These are phyloP conservation scores for Phialocephala subalpina DNA, from an alignment of 2,329 filamentous ascomycete genomes.

Conservation along the genomic window DNA sequence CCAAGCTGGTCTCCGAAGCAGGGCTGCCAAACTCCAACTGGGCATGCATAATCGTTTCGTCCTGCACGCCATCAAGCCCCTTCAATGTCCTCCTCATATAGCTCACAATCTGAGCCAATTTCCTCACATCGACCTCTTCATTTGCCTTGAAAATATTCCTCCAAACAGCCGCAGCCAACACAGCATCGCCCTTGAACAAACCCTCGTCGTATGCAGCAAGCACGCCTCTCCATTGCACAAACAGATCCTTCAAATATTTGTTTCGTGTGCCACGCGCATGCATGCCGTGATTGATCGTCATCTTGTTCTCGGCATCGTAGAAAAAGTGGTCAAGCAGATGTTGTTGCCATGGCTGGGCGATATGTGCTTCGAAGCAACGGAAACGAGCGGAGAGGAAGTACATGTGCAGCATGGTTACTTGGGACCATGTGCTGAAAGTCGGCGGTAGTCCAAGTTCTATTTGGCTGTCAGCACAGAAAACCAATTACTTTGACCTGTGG, in stretches of 20 bases:
- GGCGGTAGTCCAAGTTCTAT: slow-evolving; percentile 80
- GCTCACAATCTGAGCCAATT: slow-evolving; percentile 67
- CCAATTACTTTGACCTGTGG: background rate
- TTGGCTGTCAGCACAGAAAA: slow-evolving; percentile 14
- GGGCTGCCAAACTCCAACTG: slow-evolving; percentile 59
- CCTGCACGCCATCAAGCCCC: slow-evolving; percentile 59
- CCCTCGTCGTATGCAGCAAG: slow-evolving; percentile 88
- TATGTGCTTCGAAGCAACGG: slow-evolving; percentile 73
- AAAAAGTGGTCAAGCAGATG: slow-evolving; percentile 96
- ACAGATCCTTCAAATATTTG: slow-evolving; percentile 84
- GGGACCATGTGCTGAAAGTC: slow-evolving; percentile 95
- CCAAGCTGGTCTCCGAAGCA: slow-evolving; percentile 46
- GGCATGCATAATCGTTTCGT: slow-evolving; percentile 57
- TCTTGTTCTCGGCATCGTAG: slow-evolving; percentile 84
- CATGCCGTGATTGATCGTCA: slow-evolving; percentile 81
- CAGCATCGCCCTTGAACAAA: slow-evolving; percentile 76
- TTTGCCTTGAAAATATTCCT: slow-evolving; percentile 87
- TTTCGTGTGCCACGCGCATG: slow-evolving; percentile 65
- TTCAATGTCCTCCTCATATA: slow-evolving; percentile 67
- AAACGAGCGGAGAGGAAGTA: slow-evolving; percentile 88
- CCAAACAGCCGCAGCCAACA: slow-evolving; percentile 87
- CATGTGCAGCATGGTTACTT: slow-evolving; percentile 96
- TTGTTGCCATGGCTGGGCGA: slow-evolving; percentile 80
- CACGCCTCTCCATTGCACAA: slow-evolving; percentile 89
- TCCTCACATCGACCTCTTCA: slow-evolving; percentile 66